Evolutionary conservation across 495 filamentous ascomycete genomes (phyloP), one percentile per base, ranked within the genome.

Genomic region (Endocarpon pusillum): DNA sequence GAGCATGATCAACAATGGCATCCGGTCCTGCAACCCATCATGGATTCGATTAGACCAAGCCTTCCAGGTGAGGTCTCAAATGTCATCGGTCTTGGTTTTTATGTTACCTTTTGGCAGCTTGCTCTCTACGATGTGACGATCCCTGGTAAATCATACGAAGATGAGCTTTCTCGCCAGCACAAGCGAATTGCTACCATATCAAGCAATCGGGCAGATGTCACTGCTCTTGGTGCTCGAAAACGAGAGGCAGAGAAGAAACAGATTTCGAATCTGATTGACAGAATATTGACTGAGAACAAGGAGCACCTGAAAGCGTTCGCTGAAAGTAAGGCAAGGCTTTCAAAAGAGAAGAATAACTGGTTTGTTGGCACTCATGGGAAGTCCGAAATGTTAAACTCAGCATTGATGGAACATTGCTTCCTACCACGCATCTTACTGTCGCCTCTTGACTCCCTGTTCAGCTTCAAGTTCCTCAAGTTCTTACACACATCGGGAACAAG

Each of bases 71-170:
- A 71, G 15, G 67, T 67, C 1, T 83, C 76, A 67, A 62, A 69
- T 14, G 59, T 65, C 7, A 56, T 93, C 27, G 85, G 71, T 29
- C 58, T 77, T 1, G 64, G 73, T 21, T 91, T 93, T 49, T 94
- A 83, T 48, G 73, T 81, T 19, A 80, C 81, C 2, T 99, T 99
- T 61, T 99, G 91, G 91, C 75, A 84, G 31, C 64, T 93, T 11
- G 71, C 81, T 16, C 68, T 85, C 10, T 71, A 76, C 17, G 89
- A 96, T 50, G 59, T 99, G 20, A 62, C 71, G 23, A 67, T 81
- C 25, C 78, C 80, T 1, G 64, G 69, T 34, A 64, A 69, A 27
- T 78, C 71, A 33, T 96, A 96, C 49, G 60, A 75, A 7, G 61
- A 68, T 9, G 87, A 91, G 42, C 69, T 66, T 20, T 64, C 63